Evolutionary conservation across 23 red algal species (phyloP), one percentile per base, ranked within the genome.

Genomic region (Gracilaria caudata): DNA sequence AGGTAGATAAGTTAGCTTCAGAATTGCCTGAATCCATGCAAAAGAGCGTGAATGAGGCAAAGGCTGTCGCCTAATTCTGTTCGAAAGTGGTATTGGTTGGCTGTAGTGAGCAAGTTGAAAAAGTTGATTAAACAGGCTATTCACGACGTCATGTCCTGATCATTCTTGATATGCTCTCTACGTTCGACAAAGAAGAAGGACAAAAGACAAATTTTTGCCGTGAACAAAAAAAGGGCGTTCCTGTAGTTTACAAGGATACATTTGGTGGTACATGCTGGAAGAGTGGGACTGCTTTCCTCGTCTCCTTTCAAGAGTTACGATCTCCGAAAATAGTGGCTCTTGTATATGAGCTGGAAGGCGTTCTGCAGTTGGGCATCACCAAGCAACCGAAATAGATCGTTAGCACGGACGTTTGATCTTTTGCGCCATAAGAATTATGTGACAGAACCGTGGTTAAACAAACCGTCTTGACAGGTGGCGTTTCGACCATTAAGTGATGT

Each of bases 1-100:
- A 45, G 19, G 71, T 77, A 16, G 51, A 83, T 64, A 64, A 92
- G 68, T 61, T 84, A 19, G 46, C 80, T 35, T 57, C 80, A 51
- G 65, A 82, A 12, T 59, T 92, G 78, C 89, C 89, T 0, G 57
- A 79, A 39, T 51, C 54, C 37, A 57, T 92, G 55, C 58, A 84
- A 40, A 84, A 82, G 79, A 78, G 78, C 14, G 79, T 84, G 34
- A 68, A 84, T 24, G 34, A 65, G 36, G 71, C 70, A 19, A 75
- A 75, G 70, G 70, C 70, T 75, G 39, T 26, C 24, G 70, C 70
- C 4, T 75, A 75, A 47, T 75, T 75, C 14, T 49, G 14, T 14
- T 0, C 19, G 61, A 16, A 7, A 33, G 0, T 66, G 30, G 23
- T 66, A 33, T 30, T 8, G 61, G 36, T 66, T 35, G 30, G 61